Base-by-base conservation (phyloP, 495 filamentous ascomycete species). In the Parathielavia appendiculata region DNA sequence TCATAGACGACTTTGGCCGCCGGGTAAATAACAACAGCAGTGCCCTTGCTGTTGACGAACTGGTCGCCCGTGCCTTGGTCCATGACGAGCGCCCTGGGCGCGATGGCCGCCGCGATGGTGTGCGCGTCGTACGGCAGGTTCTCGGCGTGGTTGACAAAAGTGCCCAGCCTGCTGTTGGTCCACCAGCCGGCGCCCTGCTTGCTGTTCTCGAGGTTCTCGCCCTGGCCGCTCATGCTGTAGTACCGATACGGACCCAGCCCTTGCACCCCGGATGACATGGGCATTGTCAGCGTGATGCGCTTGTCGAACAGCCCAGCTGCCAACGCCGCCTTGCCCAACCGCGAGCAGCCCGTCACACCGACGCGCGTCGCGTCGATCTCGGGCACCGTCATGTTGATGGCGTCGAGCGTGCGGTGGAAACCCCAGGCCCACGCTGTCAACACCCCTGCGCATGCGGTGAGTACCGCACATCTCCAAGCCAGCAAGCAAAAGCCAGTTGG, bases 351-450 rank as follows among this genome's bases (percentile, higher is more conserved):
- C 2, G 77, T 82, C 38, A 81, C 78, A 46, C 77, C 77, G 8
- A 76, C 75, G 23, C 73, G 73, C 13, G 36, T 72, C 10, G 68
- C 34, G 66, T 81, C 73, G 63, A 80, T 81, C 57, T 81, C 79
- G 0, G 75, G 73, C 1, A 76, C 77, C 1, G 72, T 77, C 17
- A 71, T 66, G 63, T 76, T 74, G 41, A 81, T 69, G 5, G 73
- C 78, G 70, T 81, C 78, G 46, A 80, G 76, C 5, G 75, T 73
- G 35, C 76, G 71, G 62, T 80, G 77, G 69, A 81, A 81, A 26
- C 76, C 76, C 77, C 78, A 81, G 16, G 76, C 78, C 78, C 78
- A 80, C 13, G 78, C 77, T 2, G 76, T 78, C 34, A 81, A 60
- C 39, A 74, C 69, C 47, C 77, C 78, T 80, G 23, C 13, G 12